Evolutionary conservation across 306 rosid species (phyloP), one percentile per base, ranked within the genome.

Genomic region (Pterocarpus santalinus): DNA sequence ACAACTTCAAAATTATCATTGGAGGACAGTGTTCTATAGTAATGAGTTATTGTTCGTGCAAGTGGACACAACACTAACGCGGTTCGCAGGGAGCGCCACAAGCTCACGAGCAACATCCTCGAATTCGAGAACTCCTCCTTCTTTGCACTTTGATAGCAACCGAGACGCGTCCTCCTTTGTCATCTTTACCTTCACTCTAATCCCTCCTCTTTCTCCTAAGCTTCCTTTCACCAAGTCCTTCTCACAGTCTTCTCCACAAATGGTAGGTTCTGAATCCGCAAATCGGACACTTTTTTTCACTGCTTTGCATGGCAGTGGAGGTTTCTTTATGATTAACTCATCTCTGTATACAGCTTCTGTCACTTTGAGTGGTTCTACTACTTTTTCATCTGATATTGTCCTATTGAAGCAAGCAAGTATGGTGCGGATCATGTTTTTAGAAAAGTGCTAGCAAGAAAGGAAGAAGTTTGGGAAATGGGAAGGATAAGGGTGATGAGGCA

Each of bases 161-260:
- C 86, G 69, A n/a, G 84, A 75, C 0, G 94, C 97, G 80, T 92
- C 93, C 81, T 89, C 74, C 83, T 83, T 92, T 57, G 97, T 92
- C 94, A 92, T 90, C 86, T 51, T 87, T 2, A 92, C 86, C 75
- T 89, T 92, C 52, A 92, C 90, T 75, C 93, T 86, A n/a, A 85
- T 83, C 35, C 74, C 74, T 28, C 16, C 80, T 9, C 55, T 67
- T 22, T 75, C 76, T 46, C 72, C 65, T 52, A 9, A 3, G 1
- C 38, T 68, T 14, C 57, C 62, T 72, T 35, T 56, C 30, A 5
- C 47, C 16, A 3, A n/a, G 9, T 74, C 46, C 76, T 76, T 70
- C 0, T 82, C 87, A 75, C 60, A 34, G 63, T 77, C 80, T 79
- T 36, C 69, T 65, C 84, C 81, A 39, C 72, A 11, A 72, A 80